These are phyloP conservation scores for Termitomyces sp. DNA, from an alignment of 768 basidiomycete species.

Conservation along the genomic window DNA sequence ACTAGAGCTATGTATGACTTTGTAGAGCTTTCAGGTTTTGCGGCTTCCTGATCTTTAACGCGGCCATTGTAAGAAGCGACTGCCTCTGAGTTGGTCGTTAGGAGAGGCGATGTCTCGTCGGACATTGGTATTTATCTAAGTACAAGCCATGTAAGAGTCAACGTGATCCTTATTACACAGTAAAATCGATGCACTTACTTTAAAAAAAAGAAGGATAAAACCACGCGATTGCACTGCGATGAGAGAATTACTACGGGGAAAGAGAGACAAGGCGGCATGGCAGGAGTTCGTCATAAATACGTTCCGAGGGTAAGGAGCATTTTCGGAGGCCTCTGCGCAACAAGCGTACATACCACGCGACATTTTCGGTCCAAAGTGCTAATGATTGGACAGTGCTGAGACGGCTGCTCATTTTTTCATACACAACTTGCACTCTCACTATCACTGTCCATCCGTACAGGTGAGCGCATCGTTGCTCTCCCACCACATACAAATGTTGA, in stretches of 20 bases:
- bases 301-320: no score
- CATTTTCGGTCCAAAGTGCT: no score
- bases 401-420: no score
- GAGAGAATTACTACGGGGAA: not conserved
- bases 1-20: slow-evolving; percentile 23
- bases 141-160: not conserved
- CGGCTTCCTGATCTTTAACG: slow-evolving; percentile 7
- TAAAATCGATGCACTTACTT: not conserved
- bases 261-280: not conserved
- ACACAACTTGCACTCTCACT: no score
- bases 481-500: no score
- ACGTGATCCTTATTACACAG: not conserved
- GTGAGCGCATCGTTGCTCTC: no score
- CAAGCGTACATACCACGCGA: no score
- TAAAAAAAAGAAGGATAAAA: not conserved
- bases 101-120: slow-evolving; percentile 32
- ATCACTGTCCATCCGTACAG: no score
- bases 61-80: slow-evolving; percentile 10
- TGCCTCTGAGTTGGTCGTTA: slow-evolving; percentile 9
- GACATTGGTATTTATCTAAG: slow-evolving; percentile 21
- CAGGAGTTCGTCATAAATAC: no score
- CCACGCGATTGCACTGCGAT: not conserved
- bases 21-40: slow-evolving; percentile 3
- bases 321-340: no score
- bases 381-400: no score